Conservation (phyloP, 352 stramenopile species). For the Globisporangium nodosum region DNA sequence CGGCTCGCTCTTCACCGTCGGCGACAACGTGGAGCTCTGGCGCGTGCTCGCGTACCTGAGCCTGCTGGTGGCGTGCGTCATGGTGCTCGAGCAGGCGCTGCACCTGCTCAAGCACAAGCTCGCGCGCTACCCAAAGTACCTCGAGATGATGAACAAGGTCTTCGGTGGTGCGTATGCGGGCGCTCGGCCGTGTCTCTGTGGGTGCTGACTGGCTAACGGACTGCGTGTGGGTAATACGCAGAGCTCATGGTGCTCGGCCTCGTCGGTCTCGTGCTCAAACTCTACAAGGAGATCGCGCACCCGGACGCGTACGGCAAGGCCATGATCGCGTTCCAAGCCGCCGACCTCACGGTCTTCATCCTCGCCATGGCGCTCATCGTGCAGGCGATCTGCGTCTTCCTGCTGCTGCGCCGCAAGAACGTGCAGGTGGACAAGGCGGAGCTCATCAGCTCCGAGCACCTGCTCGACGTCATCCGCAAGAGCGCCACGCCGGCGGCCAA, state of each 20-base stretch:
- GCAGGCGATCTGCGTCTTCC: slow-evolving; percentile 44
- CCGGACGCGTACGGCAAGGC: slow-evolving; percentile 22
- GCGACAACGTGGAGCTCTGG: slow-evolving; percentile 48
- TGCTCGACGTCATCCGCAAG: slow-evolving; percentile 19
- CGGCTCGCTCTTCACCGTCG: slow-evolving; percentile 50
- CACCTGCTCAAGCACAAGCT: slow-evolving; percentile 48
- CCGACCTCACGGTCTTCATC: slow-evolving; percentile 54
- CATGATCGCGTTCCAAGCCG: slow-evolving; percentile 46
- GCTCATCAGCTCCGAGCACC: slow-evolving; percentile 36
- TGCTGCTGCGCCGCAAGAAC: slow-evolving; percentile 34
- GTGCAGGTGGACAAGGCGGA: slow-evolving; percentile 28
- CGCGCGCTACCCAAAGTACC: slow-evolving; percentile 50
- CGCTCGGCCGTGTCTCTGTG: background rate
- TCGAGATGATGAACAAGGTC: slow-evolving; percentile 62
- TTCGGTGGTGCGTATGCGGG: slow-evolving; percentile 18
- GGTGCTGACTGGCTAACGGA: background rate
- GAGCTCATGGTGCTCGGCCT: slow-evolving; percentile 61
- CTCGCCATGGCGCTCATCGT: slow-evolving; percentile 46
- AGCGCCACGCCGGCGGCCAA: background rate
- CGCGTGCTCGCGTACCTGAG: slow-evolving; percentile 42
- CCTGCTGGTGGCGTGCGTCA: slow-evolving; percentile 41
- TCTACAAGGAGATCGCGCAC: slow-evolving; percentile 32
- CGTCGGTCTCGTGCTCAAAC: slow-evolving; percentile 48
- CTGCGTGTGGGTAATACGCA: background rate
- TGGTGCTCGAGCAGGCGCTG: slow-evolving; percentile 39